Evolutionary conservation across 2,329 filamentous ascomycete genomes (phyloP), one percentile per base, ranked within the genome.

Genomic region (Fusarium burgessii): DNA sequence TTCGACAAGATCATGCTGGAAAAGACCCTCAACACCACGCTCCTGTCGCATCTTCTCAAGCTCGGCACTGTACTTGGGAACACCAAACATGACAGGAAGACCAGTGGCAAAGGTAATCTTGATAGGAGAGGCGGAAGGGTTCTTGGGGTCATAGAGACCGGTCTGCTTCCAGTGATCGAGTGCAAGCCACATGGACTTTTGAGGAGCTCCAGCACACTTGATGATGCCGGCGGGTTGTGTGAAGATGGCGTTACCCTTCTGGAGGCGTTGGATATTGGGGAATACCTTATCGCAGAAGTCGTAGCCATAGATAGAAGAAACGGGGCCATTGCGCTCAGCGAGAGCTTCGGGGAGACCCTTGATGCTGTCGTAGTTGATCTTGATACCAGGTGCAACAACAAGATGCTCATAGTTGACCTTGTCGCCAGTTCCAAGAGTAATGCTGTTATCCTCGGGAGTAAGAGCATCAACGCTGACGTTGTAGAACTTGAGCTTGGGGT

Each of bases 111-210:
- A 90, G 69, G 77, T 83, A 64, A 89, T 86, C 25, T 84, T 80
- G 73, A 89, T 84, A 5, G 82, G 74, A 0, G 86, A 87, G 9
- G 52, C 49, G 2, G 80, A 73, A 1, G 80, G 73, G 55, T 82
- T 79, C 58, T 68, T 65, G 2, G 83, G 73, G 58, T 84, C 76
- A 77, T 89, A 89, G 6, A 87, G 76, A 4, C 87, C 87, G 1
- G 81, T 80, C 33, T 80, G 79, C 78, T 86, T 88, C 88, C 88
- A 90, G 77, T 87, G 78, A 74, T 90, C 87, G 43, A 89, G 78
- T 2, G 88, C 88, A 18, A 90, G 83, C 88, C 88, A 90, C 86
- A 90, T 86, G 74, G 85, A 80, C 79, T 90, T 90, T 69, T 90
- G 88, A 14, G 88, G 88, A 5, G 87, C 88, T 45, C 88, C 88